Evolutionary conservation across 2,329 filamentous ascomycete species (phyloP).

Genomic region (Fusarium miscanthi): DNA sequence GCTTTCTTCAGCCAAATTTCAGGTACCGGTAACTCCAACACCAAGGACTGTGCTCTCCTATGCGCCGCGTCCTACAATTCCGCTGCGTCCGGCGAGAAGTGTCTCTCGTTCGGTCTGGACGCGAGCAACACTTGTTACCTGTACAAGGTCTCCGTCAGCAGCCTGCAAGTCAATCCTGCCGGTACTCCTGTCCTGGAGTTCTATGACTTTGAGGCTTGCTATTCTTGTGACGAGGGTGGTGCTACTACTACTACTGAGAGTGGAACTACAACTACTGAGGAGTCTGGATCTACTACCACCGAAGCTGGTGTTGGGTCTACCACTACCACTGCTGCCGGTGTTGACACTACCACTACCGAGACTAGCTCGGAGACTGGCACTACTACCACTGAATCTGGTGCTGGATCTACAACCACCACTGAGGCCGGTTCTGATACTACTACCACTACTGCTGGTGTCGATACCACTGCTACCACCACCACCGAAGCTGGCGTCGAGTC

Average conservation of each 20-base stretch:
- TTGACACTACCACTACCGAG: neutral
- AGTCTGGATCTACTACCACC: neutral
- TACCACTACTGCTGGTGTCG: no score
- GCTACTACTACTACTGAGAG: constrained; percentile 7
- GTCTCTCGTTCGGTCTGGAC: neutral
- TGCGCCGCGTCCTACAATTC: no score
- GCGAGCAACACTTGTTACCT: neutral
- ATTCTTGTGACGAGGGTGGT: constrained; percentile 3
- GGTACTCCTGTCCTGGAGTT: neutral
- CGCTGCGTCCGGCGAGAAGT: neutral
- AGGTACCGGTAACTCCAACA: fast-evolving
- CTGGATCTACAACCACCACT: neutral
- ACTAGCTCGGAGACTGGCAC: neutral
- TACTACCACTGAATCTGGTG: neutral
- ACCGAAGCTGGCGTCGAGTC: neutral
- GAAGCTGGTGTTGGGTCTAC: neutral
- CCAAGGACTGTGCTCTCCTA: neutral
- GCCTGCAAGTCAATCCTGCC: fast-evolving
- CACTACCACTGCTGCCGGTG: neutral
- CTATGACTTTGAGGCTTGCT: neutral
- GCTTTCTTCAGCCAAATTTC: neutral
- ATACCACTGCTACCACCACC: neutral
- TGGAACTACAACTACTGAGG: neutral
- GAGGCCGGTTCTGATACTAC: no score
- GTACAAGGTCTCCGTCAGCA: neutral